Base-by-base conservation (phyloP, 192 early-diverging fungal species). In the Mortierella antarctica region DNA sequence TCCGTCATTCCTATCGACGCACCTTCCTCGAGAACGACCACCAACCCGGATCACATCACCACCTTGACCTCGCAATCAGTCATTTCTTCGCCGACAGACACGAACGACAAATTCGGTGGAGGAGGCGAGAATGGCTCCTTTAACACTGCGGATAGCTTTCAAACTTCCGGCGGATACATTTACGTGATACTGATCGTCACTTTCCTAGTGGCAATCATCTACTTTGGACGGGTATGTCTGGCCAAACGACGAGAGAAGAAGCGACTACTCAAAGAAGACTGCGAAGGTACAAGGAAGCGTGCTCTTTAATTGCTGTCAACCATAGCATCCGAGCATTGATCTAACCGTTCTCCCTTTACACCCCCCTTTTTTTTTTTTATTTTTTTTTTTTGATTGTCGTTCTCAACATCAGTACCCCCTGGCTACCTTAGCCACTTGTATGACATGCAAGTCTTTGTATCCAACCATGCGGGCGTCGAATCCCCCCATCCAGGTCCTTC, bases 111-210 rank as follows among this genome's bases (percentile, higher is more conserved):
- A 3, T 31, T 31, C 31, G 31, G 31, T 31, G 31, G 31, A 31
- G 31, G 31, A 31, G 31, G 31, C 31, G 31, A 31, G 31, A 31
- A 31, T 31, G 31, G 31, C 31, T 3, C 31, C 31, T 2, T 31
- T 31, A 31, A 31, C 31, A 31, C 31, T 55, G 15, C 14, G 4
- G 58, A 61, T 45, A 50, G 53, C 40, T 70, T 70, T 44, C 57
- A 70, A 7, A 70, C 10, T 7, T 66, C 63, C 0, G 71, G 71
- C 14, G 62, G 63, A 13, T 73, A 73, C 57, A 73, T 73, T 14
- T 73, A 66, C 20, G 41, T 53, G 6, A 55, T 73, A 49, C 71
- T 73, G 10, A 14, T 52, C 13, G 14, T 66, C 6, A 15, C 71
- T 11, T 41, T 65, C n/a, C 39, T 44, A 14, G 41, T 66, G 7